These are phyloP conservation scores for Verticillium dahliae DNA, from an alignment of 2,329 filamentous ascomycete genomes.

Conservation along the genomic window DNA sequence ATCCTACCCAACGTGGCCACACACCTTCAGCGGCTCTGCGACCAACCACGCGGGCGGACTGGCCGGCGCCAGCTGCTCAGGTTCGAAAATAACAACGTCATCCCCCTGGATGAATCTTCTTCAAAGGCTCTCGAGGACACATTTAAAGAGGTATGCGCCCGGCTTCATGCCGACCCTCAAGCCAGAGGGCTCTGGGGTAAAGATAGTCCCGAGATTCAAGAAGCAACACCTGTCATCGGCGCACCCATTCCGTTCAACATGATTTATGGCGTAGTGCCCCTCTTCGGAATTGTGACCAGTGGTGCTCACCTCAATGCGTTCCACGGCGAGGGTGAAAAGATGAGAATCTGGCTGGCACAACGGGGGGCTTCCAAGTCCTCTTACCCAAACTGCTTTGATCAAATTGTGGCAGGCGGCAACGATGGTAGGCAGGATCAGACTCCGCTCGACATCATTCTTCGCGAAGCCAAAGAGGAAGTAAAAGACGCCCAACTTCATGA, in stretches of 20 bases:
- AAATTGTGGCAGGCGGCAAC: neutral
- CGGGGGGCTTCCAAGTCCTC: neutral
- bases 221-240: neutral
- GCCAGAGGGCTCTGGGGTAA: neutral
- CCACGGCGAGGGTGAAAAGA: neutral
- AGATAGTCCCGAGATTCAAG: neutral
- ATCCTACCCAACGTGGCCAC: neutral
- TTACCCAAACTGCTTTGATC: neutral
- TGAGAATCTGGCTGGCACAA: neutral
- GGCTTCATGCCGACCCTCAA: neutral
- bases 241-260: neutral
- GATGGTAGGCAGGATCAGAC: neutral
- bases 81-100: neutral
- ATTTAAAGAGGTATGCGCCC: neutral
- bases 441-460: neutral
- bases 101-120: neutral
- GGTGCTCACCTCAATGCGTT: neutral
- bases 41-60: neutral
- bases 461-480: neutral
- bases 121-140: neutral
- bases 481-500: neutral
- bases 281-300: neutral
- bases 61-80: neutral
- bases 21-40: neutral
- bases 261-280: neutral